A percentile compares a stretch with the other conserved stretches of the same genome.
Evolutionary conservation across 2,329 filamentous ascomycete genomes (phyloP).

Genomic region (Dothiorella sarmentorum): DNA sequence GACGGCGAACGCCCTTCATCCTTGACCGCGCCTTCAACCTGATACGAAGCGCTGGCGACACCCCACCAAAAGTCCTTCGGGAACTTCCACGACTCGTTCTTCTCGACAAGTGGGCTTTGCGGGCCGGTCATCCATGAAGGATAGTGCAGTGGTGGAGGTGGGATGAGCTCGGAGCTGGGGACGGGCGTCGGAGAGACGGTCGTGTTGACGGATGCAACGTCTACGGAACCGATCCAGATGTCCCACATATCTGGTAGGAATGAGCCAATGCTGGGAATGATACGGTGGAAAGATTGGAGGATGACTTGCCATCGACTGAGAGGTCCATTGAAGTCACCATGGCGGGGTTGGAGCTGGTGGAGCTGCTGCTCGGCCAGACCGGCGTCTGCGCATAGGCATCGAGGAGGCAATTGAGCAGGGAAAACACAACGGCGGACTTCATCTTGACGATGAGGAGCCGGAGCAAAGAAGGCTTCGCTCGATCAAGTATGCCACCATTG

Average conservation of each 20-base stretch:
- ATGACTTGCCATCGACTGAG: neutral
- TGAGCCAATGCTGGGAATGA: neutral
- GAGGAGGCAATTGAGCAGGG: neutral
- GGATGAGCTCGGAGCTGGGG: constrained; percentile 33
- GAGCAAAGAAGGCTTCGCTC: too few species aligned
- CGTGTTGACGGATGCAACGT: constrained; percentile 25
- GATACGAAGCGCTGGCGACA: constrained; percentile 41
- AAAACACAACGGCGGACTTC: neutral
- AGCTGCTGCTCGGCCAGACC: constrained; percentile 9
- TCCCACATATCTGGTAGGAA: constrained; percentile 22
- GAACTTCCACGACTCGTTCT: constrained; percentile 29
- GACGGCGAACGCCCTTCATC: constrained; percentile 40
- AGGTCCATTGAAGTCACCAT: constrained; percentile 7
- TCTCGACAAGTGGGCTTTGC: constrained; percentile 28
- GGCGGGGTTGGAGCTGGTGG: neutral
- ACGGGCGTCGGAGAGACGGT: constrained; percentile 31
- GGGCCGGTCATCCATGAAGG: constrained; percentile 30
- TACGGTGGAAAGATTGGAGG: too few species aligned
- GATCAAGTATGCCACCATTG: too few species aligned
- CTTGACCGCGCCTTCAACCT: constrained; percentile 44
- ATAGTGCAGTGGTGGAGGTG: constrained; percentile 33
- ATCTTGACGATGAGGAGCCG: neutral
- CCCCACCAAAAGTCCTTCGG: constrained; percentile 42
- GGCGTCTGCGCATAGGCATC: neutral
- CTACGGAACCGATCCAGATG: constrained; percentile 25